phyloP scores from a whole-genome alignment of 2,329 filamentous ascomycete species.

The Alternaria infectoria region DNA sequence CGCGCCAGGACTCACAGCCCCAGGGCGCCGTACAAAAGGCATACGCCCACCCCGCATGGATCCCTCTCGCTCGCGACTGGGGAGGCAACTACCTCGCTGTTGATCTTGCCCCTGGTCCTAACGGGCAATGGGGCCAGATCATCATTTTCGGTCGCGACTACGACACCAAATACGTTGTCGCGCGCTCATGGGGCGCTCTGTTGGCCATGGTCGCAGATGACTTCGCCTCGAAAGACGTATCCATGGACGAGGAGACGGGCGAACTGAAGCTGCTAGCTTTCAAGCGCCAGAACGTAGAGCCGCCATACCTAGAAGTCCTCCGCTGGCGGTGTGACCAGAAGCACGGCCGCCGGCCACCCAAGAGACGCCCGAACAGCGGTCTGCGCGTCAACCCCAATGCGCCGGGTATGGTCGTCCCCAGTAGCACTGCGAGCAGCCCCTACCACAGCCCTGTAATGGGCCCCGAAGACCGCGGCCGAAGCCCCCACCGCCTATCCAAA shows the following conservation, averaged over 20 bases:
- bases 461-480: slow-evolving; percentile 67
- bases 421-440: slow-evolving; percentile 59
- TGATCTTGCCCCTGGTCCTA: slow-evolving; percentile 87
- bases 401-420: slow-evolving; percentile 51
- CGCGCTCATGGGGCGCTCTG: slow-evolving; percentile 88
- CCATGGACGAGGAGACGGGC: slow-evolving; percentile 87
- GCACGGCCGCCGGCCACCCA: slow-evolving; percentile 69
- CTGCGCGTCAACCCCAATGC: slow-evolving; percentile 61
- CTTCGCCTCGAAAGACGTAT: slow-evolving; percentile 87
- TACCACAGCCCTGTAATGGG: slow-evolving; percentile 71
- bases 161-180: slow-evolving; percentile 96
- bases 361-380: slow-evolving; percentile 54
- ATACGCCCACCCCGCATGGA: slow-evolving; percentile 94
- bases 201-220: slow-evolving; percentile 89
- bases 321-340: slow-evolving; percentile 97
- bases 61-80: slow-evolving; percentile 95
- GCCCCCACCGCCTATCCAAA: slow-evolving; percentile 69
- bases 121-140: slow-evolving; percentile 92
- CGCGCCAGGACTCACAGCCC: slow-evolving; percentile 87
- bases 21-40: slow-evolving; percentile 86
- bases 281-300: slow-evolving; percentile 79
- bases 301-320: slow-evolving; percentile 91
- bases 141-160: slow-evolving; percentile 98
- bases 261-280: slow-evolving; percentile 95
- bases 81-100: slow-evolving; percentile 97